Percentiles rank a stretch among this genome's conserved stretches.
These are phyloP conservation scores for Aspergillus quadricinctus DNA, from an alignment of 2,329 filamentous ascomycete species.

Conservation along the genomic window DNA sequence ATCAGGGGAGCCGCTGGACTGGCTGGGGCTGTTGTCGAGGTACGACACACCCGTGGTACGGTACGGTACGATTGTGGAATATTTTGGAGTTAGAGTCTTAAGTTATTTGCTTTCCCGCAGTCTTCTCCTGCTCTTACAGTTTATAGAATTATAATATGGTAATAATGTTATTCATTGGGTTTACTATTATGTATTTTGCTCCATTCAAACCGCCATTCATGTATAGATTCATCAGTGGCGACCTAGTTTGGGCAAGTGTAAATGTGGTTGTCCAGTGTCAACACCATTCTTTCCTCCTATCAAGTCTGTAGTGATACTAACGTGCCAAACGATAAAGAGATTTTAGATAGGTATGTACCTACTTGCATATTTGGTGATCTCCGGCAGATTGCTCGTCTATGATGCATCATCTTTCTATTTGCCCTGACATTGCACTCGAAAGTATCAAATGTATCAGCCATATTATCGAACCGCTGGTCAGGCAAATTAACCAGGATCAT, in stretches of 20 bases:
- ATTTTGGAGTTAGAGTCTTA: neutral
- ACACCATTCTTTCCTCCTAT: conserved; percentile 10
- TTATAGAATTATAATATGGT: neutral
- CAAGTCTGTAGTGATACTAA: conserved; percentile 1
- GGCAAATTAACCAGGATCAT: neutral
- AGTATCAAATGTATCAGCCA: neutral
- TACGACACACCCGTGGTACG: conserved; percentile 6
- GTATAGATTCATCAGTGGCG: conserved; percentile 6
- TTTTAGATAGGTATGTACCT: neutral
- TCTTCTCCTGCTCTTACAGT: neutral
- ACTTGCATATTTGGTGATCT: neutral
- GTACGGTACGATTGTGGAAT: conserved; percentile 12
- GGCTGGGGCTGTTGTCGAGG: conserved; percentile 11
- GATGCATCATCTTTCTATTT: neutral
- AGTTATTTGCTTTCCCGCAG: neutral
- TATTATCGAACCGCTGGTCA: neutral
- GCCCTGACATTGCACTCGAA: neutral
- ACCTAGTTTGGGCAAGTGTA: conserved; percentile 4
- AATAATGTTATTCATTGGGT: neutral
- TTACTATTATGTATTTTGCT: neutral
- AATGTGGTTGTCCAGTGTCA: conserved; percentile 6
- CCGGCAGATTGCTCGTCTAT: neutral
- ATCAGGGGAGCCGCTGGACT: conserved; percentile 15
- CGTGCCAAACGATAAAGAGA: neutral
- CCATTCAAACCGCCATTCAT: neutral